Evolutionary conservation across 2,329 filamentous ascomycete genomes (phyloP).

Genomic region (Colletotrichum siamense): DNA sequence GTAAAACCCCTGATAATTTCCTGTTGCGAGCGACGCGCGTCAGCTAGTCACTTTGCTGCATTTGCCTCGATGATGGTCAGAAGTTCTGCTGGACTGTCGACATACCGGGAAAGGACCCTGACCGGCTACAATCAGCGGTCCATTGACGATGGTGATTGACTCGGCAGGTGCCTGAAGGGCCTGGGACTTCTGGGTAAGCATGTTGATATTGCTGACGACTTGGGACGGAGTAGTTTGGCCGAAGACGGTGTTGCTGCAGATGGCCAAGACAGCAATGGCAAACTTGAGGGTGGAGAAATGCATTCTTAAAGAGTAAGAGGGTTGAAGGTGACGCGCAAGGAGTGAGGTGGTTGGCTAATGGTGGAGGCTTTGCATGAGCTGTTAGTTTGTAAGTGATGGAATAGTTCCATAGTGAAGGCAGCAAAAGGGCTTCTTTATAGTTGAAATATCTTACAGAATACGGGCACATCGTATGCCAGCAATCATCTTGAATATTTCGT

Average conservation of each 20-base stretch:
- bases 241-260: slow-evolving; percentile 22
- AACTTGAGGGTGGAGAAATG: slow-evolving; percentile 21
- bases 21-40: too few relatives aligned
- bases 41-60: too few relatives aligned
- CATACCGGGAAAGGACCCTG: slow-evolving; percentile 34
- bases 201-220: slow-evolving; percentile 27
- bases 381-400: rapidly evolving
- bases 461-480: too few relatives aligned
- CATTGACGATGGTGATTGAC: slow-evolving; percentile 30
- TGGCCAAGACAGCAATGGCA: slow-evolving; percentile 19
- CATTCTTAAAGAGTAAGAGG: slow-evolving; percentile 14
- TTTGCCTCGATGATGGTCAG: too few relatives aligned
- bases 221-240: slow-evolving; percentile 22
- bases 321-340: neutral
- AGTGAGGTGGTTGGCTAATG: neutral
- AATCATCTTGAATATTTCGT: too few relatives aligned
- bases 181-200: slow-evolving; percentile 29
- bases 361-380: neutral
- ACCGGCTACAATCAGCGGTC: slow-evolving; percentile 28
- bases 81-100: rapidly evolving
- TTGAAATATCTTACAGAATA: rapidly evolving
- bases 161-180: slow-evolving; percentile 30
- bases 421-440: neutral
- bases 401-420: neutral
- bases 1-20: slow-evolving; percentile 33